Base-by-base conservation (phyloP, 305 asterid genomes). In the Solanum aculeatissimum region DNA sequence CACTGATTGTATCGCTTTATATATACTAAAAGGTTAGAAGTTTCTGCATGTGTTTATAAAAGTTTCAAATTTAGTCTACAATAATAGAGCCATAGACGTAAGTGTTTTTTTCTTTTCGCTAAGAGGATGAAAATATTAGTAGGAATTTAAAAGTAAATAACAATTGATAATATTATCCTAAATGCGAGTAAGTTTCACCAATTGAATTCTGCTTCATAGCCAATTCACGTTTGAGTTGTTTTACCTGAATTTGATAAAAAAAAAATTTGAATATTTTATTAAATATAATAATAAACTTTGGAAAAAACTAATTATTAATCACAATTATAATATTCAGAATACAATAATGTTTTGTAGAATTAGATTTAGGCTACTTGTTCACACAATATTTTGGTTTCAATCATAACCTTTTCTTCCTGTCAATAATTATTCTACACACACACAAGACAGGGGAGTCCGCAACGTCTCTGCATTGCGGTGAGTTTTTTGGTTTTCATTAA, bases 341-440 rank as follows among this genome's bases (percentile, higher is more conserved):
- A 19, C n/a, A 57, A 18, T 19, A 54, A 57, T 57, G 9, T 19
- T 19, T 29, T 19, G 9, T 57, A 25, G n/a, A 9, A 25, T 9
- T n/a, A 3, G 14, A 57, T 8, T 57, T n/a, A 9, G 29, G 42
- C 14, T 91, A 93, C 98, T 92, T 95, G 89, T 84, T 92, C 90
- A 62, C 86, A 86, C 55, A 95, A 84, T 9, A 86, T 90, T 87
- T 92, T 92, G 87, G 94, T 93, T 85, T 95, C 95, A 81, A 82
- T 88, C 70, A 72, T 85, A 35, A 85, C 83, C 87, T 89, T 91
- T 85, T 88, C 86, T 84, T 90, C 93, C 96, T 92, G 77, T 43
- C 65, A 40, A 27, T 29, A 29, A 29, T 29, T 29, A 29, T 29
- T 29, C 32, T 29, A 29, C 32, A 29, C 32, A 29, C 32, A 29